Base-by-base conservation (phyloP, 768 basidiomycete species). In the Nevesoporus exiguus region DNA sequence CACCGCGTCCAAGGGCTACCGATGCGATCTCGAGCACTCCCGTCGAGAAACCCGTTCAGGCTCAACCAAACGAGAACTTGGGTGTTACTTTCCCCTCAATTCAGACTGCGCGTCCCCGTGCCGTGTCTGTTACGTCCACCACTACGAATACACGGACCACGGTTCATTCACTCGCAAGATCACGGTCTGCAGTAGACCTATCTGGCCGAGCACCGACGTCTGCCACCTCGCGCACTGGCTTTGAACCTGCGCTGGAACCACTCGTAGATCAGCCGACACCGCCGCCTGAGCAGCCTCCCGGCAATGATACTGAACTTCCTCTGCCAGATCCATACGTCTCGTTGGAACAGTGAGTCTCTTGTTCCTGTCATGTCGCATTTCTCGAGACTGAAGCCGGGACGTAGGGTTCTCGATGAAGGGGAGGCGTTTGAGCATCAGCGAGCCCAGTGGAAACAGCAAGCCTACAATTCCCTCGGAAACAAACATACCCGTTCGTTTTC, bases 381-480 rank as follows among this genome's bases (percentile, higher is more conserved):
- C 5, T 49, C 24, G 40, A n/a, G 21, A 11, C 40, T 49, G 0
- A 60, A 6, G 1, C 19, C 30, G 29, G 0, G 21, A 31, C 29
- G 5, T 56, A 90, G 88, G 61, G 88, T 90, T 22, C 71, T 91
- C 10, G 80, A 81, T 55, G 86, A 89, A 56, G 80, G 83, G 11
- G 73, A 80, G 49, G 73, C 73, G 43, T 75, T 90, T 11, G 77
- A 82, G n/a, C 74, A 73, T 47, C 80, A 90, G 56, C 83, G 89
- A 15, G 76, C 78, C 47, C 71, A 75, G 58, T 91, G 89, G 89
- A 81, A 85, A 60, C 64, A 69, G 3, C 80, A 85, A 56, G 89
- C 89, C 0, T 71, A 73, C 0, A 72, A 69, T 30, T 88, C 88
- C 7, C 78, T 88, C 55, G 82, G 82, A 48, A 88, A 89, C 65